Base-by-base conservation (phyloP, 2,329 filamentous ascomycete genomes). In the Colletotrichum neosansevieriae region DNA sequence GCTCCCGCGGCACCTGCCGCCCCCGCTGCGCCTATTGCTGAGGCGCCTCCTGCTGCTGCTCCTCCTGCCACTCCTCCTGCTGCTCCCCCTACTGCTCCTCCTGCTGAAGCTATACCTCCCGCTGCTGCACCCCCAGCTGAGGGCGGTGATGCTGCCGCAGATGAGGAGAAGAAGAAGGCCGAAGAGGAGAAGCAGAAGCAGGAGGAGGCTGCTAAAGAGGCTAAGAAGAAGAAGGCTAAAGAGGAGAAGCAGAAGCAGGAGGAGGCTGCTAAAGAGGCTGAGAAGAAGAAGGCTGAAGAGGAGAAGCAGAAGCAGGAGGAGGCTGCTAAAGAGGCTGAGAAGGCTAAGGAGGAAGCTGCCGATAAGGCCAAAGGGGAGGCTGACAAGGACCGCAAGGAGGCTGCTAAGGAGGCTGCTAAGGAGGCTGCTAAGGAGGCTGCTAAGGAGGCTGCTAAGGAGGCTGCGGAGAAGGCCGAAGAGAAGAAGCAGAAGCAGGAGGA, bases 91-190 rank as follows among this genome's bases (percentile, higher is more conserved):
- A 24, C 19, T 12, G 59, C 50, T 15, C 59, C 59, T 29, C 59
- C 45, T 12, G 53, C 36, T 50, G 47, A 50, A 3, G 60, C 2
- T 21, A 21, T 4, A 21, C 21, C 21, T 21, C 21, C 21, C 45
- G 54, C 32, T 6, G 50, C 50, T 11, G 58, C 38, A 1, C 44
- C 42, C 19, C 29, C 58, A 5, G 59, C 51, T 6, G 64, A 36
- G 17, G 42, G 51, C 6, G 67, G 38, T 6, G 64, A 54, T 29
- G 63, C 68, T 12, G 68, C 62, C 5, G 63, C 65, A 4, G 67
- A 70, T 32, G 67, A 61, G 36, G 67, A 54, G 47, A 56, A 67
- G 58, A 67, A 67, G 58, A 67, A 67, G 58, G 63, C 57, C 36
- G 61, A 69, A 21, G 62, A 66, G 49, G 66, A 21, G 21, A 21